phyloP scores from a whole-genome alignment of 495 filamentous ascomycete genomes.

The Pyronema omphalodes region DNA sequence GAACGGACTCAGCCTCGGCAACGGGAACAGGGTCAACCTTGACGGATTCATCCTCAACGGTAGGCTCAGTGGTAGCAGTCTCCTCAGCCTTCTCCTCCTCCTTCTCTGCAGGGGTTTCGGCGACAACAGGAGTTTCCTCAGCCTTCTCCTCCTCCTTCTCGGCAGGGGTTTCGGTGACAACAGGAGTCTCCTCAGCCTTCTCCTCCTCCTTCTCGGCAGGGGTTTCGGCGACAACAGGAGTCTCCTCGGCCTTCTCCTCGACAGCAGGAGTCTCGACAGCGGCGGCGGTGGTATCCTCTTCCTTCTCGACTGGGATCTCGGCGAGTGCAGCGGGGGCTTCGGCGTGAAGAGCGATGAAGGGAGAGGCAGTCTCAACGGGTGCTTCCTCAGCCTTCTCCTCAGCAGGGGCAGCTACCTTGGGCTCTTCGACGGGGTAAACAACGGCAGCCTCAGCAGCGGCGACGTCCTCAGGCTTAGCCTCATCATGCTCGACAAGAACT shows the following conservation, averaged over 20 bases:
- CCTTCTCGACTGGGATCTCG: neutral
- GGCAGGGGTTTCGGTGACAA: neutral
- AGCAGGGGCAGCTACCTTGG: neutral
- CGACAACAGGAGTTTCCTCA: neutral
- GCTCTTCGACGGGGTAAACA: neutral
- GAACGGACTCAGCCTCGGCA: slow-evolving; percentile 34
- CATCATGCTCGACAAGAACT: slow-evolving; percentile 12
- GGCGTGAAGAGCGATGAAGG: neutral
- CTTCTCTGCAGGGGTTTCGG: neutral
- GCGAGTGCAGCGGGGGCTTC: neutral
- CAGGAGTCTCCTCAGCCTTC: neutral
- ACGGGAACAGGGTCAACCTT: slow-evolving; percentile 46
- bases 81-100: neutral
- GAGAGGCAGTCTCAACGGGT: neutral
- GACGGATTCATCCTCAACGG: neutral
- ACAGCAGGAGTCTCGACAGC: neutral
- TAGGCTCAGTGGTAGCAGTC: neutral
- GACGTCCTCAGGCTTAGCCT: slow-evolving; percentile 18
- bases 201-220: neutral
- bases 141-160: neutral
- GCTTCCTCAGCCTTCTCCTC: neutral
- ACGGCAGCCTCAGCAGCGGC: slow-evolving; percentile 17
- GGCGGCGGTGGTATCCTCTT: neutral
- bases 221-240: neutral
- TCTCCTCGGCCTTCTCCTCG: neutral